Evolutionary conservation across 148 eudicot species (phyloP), one percentile per base, ranked within the genome.

Genomic region (Diospyros lotus): DNA sequence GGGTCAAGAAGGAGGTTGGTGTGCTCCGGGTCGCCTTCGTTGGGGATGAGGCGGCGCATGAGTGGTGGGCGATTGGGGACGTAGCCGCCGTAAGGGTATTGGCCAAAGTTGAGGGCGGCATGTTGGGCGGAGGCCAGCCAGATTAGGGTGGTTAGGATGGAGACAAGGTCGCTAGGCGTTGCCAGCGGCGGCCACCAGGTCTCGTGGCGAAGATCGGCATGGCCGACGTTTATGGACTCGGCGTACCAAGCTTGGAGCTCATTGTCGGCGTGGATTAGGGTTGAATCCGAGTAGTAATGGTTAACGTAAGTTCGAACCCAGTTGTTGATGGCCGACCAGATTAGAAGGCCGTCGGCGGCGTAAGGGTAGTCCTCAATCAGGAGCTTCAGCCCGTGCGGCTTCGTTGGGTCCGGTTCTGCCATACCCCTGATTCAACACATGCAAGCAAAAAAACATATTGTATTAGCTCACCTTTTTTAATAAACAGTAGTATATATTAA

Each of bases 121-220:
- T 93, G 98, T 51, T 93, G 98, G 7, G 98, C 98, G 0, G 98
- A 93, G 2, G 89, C 93, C 2, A 93, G 82, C 98, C 98, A 93
- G 41, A 93, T 86, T 73, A 91, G 62, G 72, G 87, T 91, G 12
- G 97, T 93, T 64, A 93, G 81, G 65, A 93, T 88, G 14, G 88
- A 88, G 13, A 73, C 70, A 40, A 93, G 90, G 79, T 89, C 92
- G 9, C 85, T 90, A 1, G 85, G 84, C 2, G 77, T 82, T 62
- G 83, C 86, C 3, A 93, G 81, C 0, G 84, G 70, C 2, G 96
- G 93, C 97, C 97, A 93, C 97, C 97, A 93, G 17, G 72, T 71
- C 41, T 82, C 92, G 40, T 85, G 77, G 54, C 94, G 78, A 5
- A 91, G 80, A 68, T 93, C 98, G 1, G 86, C 94, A 15, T 93